Evolutionary conservation across 148 eudicot genomes (phyloP), one percentile per base, ranked within the genome.

Genomic region (Heliamphora exappendiculata): DNA sequence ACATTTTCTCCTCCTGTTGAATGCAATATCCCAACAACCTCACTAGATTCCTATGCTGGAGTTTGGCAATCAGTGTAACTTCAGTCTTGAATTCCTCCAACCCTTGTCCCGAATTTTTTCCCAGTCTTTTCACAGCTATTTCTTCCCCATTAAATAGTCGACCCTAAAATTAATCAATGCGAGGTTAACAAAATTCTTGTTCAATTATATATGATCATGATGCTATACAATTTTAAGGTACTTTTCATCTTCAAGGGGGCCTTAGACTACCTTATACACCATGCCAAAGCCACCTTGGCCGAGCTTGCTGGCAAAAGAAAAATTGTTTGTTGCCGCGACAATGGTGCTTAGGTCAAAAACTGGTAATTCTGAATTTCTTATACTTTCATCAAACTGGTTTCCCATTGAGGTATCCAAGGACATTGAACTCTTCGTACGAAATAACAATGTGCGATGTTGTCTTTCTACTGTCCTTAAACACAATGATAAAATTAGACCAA

Each of bases 71-170:
- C 51, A 87, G 70, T 36, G 79, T 80, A 7, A 87, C 89, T 78
- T 89, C 93, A 73, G 87, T 89, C 81, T 82, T 85, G 57, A 89
- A 89, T 71, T 89, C 90, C 36, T 84, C 72, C 33, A 83, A 69
- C 41, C 92, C 92, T 78, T 87, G n/a, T n/a, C n/a, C n/a, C n/a
- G n/a, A n/a, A n/a, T n/a, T n/a, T n/a, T n/a, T n/a, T n/a, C n/a
- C 82, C 33, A 89, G 82, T 53, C 85, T 84, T 78, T 88, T 88
- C 2, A 86, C 84, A 8, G 88, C 88, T 39, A 86, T 82, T 84
- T 88, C 87, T 62, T 80, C 82, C 58, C 91, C 89, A 70, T 34
- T n/a, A 49, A 13, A 12, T 28, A 47, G 39, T 37, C 12, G 50
- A 8, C 87, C 87, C 83, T 82, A 60, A 64, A 45, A 73, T 3